phyloP scores from a whole-genome alignment of 164 flowering plant species.

The Santalum album region DNA sequence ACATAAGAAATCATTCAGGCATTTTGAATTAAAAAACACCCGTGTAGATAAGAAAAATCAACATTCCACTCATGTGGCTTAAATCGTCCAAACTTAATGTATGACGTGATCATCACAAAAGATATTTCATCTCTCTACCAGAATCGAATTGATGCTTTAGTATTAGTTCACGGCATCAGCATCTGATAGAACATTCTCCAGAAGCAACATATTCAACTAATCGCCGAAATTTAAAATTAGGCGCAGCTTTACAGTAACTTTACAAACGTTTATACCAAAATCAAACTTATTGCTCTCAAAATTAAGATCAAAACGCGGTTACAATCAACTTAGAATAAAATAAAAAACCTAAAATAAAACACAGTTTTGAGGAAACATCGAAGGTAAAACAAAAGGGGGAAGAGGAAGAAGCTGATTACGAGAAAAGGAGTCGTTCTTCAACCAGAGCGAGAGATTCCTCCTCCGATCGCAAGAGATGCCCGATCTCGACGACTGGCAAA shows the following conservation, averaged over 20 bases:
- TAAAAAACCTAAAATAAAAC: not conserved
- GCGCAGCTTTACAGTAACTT: not conserved
- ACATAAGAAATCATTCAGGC: not conserved
- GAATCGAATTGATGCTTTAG: not conserved
- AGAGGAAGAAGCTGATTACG: conserved; percentile 12
- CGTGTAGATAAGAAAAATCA: not conserved
- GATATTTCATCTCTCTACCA: not conserved
- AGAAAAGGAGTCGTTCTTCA: conserved; percentile 7
- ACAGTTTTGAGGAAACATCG: not conserved
- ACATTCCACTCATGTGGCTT: no score
- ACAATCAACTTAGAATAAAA: not conserved
- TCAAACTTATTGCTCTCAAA: not conserved
- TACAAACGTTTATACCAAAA: no score
- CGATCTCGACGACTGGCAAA: conserved; percentile 12
- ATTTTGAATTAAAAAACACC: not conserved
- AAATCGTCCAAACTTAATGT: not conserved
- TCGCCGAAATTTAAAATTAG: not conserved
- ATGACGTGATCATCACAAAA: not conserved
- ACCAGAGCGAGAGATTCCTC: conserved; percentile 7
- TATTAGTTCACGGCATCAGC: no score
- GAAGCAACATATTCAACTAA: not conserved
- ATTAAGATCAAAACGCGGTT: not conserved
- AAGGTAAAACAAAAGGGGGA: not conserved
- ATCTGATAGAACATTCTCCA: not conserved
- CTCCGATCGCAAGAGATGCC: conserved; percentile 14